Percentiles rank a stretch among this genome's conserved stretches.
Evolutionary conservation across 768 basidiomycete genomes (phyloP).

Genomic region (Lactarius deliciosus): DNA sequence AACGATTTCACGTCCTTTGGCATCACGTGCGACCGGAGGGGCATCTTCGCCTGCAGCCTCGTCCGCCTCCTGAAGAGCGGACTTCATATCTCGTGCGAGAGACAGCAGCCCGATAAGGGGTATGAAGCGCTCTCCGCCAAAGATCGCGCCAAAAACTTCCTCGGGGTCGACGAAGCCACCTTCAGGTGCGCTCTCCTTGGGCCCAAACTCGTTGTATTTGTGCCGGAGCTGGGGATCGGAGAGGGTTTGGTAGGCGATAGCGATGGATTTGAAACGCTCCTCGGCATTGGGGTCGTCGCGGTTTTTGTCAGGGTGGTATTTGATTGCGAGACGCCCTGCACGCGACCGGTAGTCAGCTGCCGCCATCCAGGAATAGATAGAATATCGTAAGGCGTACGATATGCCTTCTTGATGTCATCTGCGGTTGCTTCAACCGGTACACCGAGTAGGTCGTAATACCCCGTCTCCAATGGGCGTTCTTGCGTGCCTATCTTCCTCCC

Average conservation of each 20-base stretch:
- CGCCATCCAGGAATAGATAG: not conserved
- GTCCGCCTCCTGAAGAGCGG: slow-evolving; percentile 84
- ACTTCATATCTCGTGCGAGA: slow-evolving; percentile 89
- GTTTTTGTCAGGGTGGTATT: slow-evolving; percentile 92
- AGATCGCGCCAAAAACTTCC: slow-evolving; percentile 72
- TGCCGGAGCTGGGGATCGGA: slow-evolving; percentile 72
- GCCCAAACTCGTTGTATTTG: slow-evolving; percentile 91
- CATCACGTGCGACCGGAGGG: slow-evolving; percentile 47
- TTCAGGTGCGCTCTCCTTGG: slow-evolving; percentile 77
- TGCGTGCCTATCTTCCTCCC: slow-evolving; percentile 86
- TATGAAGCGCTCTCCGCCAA: slow-evolving; percentile 83
- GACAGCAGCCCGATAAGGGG: slow-evolving; percentile 89
- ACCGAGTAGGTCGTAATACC: slow-evolving; percentile 87
- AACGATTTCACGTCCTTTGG: slow-evolving; percentile 45
- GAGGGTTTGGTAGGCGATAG: slow-evolving; percentile 85
- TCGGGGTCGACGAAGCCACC: slow-evolving; percentile 89
- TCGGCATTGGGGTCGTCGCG: slow-evolving; percentile 82
- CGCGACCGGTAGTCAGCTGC: not conserved
- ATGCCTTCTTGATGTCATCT: slow-evolving; percentile 90
- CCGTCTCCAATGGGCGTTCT: slow-evolving; percentile 82
- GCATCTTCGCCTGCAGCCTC: slow-evolving; percentile 50
- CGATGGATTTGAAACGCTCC: slow-evolving; percentile 88
- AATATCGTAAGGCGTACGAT: slow-evolving; percentile 52
- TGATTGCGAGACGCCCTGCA: slow-evolving; percentile 79
- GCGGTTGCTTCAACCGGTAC: slow-evolving; percentile 70